Evolutionary conservation across 495 filamentous ascomycete species (phyloP).

Genomic region (Xylaria scruposa): DNA sequence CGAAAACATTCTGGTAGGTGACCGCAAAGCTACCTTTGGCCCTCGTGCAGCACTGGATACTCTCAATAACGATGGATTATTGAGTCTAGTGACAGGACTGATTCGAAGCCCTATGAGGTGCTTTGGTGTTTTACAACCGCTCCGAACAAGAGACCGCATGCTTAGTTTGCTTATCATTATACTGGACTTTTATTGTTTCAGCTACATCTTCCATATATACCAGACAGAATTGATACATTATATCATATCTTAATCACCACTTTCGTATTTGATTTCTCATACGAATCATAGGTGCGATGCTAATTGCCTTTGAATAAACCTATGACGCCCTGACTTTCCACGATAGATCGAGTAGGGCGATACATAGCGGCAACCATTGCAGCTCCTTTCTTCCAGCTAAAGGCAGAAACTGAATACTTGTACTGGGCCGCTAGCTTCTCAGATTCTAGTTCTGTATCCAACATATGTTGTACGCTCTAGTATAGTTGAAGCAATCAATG

Average conservation of each 20-base stretch:
- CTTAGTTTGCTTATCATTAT: background rate
- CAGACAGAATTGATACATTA: background rate
- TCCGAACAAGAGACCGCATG: background rate
- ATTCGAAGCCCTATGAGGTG: background rate
- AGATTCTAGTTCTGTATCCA: background rate
- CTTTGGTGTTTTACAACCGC: background rate
- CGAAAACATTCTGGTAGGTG: slow-evolving; percentile 4
- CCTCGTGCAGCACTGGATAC: background rate
- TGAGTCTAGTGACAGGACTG: background rate
- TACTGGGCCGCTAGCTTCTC: background rate
- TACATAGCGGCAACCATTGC: background rate
- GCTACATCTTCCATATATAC: background rate
- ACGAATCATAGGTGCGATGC: slow-evolving; percentile 7
- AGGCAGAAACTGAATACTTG: background rate
- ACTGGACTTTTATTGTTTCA: background rate
- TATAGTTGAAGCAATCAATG: background rate
- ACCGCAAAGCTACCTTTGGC: background rate
- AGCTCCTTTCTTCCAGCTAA: background rate
- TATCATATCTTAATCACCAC: slow-evolving; percentile 10
- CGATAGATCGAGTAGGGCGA: background rate
- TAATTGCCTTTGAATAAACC: slow-evolving; percentile 3
- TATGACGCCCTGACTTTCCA: slow-evolving; percentile 23
- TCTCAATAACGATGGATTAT: background rate
- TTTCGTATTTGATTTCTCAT: background rate
- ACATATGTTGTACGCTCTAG: background rate